These are phyloP conservation scores for Coix lacrymajobi DNA, from an alignment of 176 grass and related monocot genomes.

Conservation along the genomic window DNA sequence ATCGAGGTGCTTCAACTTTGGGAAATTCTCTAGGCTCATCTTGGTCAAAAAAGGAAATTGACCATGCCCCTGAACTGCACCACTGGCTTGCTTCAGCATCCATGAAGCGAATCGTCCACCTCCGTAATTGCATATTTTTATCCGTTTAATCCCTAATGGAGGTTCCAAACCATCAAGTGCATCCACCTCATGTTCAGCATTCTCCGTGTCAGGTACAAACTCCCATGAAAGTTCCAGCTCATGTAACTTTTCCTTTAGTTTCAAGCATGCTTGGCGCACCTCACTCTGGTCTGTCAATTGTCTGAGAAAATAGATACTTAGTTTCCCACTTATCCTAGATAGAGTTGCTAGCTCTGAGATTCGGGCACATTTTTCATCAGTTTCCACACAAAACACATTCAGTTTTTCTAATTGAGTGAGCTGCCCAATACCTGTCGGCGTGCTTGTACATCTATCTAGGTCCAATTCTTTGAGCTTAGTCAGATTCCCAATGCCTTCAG, in stretches of 20 bases:
- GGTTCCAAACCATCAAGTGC: neutral
- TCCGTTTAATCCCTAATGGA: neutral
- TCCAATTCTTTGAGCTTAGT: constrained; percentile 1
- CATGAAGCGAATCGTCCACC: neutral
- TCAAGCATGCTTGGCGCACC: neutral
- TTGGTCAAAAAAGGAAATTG: neutral
- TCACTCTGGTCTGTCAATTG: neutral
- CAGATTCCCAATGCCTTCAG: neutral
- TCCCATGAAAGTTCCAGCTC: neutral
- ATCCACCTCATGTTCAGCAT: neutral
- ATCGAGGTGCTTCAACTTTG: too few relatives aligned
- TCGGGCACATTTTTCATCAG: neutral
- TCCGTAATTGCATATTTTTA: neutral
- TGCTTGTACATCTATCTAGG: neutral
- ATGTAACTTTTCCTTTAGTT: neutral
- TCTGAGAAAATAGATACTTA: neutral
- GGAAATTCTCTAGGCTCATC: neutral
- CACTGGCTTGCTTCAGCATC: neutral
- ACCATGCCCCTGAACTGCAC: neutral
- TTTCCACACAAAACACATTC: neutral
- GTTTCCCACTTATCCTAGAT: neutral
- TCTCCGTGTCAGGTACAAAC: neutral
- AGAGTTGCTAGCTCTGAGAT: constrained; percentile 14
- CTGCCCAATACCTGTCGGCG: neutral
- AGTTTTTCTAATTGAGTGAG: neutral